phyloP scores from a whole-genome alignment of 805 yeast genomes.

The Nakazawaea wyomingensis region DNA sequence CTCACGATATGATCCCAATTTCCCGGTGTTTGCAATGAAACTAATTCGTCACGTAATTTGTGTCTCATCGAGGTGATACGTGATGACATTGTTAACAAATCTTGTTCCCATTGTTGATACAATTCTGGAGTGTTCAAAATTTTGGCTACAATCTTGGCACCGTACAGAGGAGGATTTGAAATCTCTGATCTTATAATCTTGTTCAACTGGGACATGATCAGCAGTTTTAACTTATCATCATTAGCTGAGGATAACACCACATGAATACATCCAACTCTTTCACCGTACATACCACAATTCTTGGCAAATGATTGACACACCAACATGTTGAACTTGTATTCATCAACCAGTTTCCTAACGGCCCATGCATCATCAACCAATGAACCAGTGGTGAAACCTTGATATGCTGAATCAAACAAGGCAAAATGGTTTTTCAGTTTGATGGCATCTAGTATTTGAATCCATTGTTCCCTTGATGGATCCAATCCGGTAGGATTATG shows the following conservation, averaged over 20 bases:
- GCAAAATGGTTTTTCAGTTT: constrained; percentile 64
- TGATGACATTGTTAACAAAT: constrained; percentile 80
- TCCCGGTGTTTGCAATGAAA: constrained; percentile 72
- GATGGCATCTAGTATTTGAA: constrained; percentile 55
- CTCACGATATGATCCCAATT: constrained; percentile 85
- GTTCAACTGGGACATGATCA: constrained; percentile 72
- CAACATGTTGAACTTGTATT: constrained; percentile 49
- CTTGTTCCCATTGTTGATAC: constrained; percentile 74
- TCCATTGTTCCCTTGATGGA: constrained; percentile 83
- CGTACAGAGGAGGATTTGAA: constrained; percentile 94
- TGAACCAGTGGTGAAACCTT: constrained; percentile 93
- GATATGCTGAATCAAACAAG: constrained; percentile 92
- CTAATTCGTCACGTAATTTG: constrained; percentile 55
- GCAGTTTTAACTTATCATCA: constrained; percentile 38
- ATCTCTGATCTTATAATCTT: constrained; percentile 75
- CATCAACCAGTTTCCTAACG: constrained; percentile 55
- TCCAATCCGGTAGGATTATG: constrained; percentile 98
- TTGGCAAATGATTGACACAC: constrained; percentile 96
- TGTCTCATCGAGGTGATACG: constrained; percentile 79
- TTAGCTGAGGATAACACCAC: constrained; percentile 50
- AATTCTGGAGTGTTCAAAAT: constrained; percentile 66
- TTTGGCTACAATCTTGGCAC: constrained; percentile 82
- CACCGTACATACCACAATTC: constrained; percentile 96
- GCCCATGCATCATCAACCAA: constrained; percentile 82
- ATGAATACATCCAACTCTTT: constrained; percentile 93